Evolutionary conservation across 257 asterid species (phyloP).

Genomic region (Penstemon newberryi): DNA sequence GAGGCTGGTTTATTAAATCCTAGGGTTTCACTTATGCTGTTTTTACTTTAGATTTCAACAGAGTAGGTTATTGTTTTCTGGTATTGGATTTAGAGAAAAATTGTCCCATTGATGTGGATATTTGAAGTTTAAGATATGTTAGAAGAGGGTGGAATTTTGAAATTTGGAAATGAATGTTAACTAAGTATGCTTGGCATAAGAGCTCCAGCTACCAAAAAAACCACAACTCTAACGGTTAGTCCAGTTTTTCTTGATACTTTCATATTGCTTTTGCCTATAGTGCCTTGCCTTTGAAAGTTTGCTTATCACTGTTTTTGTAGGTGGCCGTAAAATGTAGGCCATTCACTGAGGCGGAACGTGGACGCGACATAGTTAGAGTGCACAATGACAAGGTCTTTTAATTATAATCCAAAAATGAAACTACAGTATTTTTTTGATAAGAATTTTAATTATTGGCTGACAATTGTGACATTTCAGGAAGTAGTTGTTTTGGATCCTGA

Average conservation of each 20-base stretch:
- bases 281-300: conserved; percentile 12
- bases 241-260: not conserved
- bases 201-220: conserved; percentile 70
- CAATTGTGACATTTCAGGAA: conserved; percentile 55
- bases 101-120: conserved; percentile 18
- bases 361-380: conserved; percentile 77
- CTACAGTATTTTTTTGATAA: conserved; percentile 11
- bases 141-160: conserved; percentile 22
- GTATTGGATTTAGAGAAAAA: conserved; percentile 5
- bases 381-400: conserved; percentile 63
- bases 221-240: conserved; percentile 76
- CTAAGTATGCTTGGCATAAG: conserved; percentile 72
- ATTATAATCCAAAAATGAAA: conserved; percentile 15
- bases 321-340: conserved; percentile 98
- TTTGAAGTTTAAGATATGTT: conserved; percentile 23
- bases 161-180: conserved; percentile 48
- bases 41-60: conserved; percentile 12
- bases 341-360: conserved; percentile 61
- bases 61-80: conserved; percentile 8
- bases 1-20: conserved; percentile 5
- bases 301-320: conserved; percentile 30
- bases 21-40: conserved; percentile 17
- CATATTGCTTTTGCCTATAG: conserved; percentile 3
- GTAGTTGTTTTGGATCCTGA: conserved; percentile 91
- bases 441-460: conserved; percentile 18